Base-by-base conservation (phyloP, 1,284 basidiomycete genomes). In the Stereum hirsutum region DNA sequence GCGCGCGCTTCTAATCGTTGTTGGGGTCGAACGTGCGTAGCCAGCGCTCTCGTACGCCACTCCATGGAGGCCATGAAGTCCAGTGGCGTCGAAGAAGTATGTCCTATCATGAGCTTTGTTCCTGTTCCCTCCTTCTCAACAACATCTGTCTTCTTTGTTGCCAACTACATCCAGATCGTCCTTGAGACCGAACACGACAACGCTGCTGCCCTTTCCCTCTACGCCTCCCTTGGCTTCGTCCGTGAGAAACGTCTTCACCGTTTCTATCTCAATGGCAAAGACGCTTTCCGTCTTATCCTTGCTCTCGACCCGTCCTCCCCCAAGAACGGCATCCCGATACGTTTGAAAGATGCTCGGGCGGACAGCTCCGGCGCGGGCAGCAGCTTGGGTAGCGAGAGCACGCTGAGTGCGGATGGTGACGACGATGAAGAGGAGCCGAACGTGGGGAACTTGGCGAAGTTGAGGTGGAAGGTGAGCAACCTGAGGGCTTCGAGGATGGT, bases 101-200 rank as follows among this genome's bases (percentile, higher is more conserved):
- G 70, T 60, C 6, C 39, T 3, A 12, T 19, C 17, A 8, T 35
- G 8, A 8, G 17, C 33, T 7, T 19, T 8, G 19, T 19, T 35
- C 19, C 33, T 35, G 10, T 11, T 35, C 33, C 8, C 17, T 17
- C 8, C 33, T 19, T 8, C 33, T 8, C 33, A 35, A 11, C 11
- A 8, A 35, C 17, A 20, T 19, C 19, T 35, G 28, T 30, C n/a
- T 21, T 48, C 7, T 27, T 27, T 38, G 17, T 30, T 31, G 12
- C 47, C 47, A n/a, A 47, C 33, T 35, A 14, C 10, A 21, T 38
- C 32, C 51, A 95, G 91, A 80, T 98, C 50, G 84, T 95, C 2
- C 80, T 99, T 41, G 96, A 99, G 68, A 99, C 96, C 2, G 96
- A 99, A 65, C 90, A 76, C 57, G 94, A 99, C 67, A 99, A 99